A percentile compares a stretch with the other conserved stretches of the same genome.
Evolutionary conservation across 2,329 filamentous ascomycete species (phyloP).

Genomic region (Lachnellula subtilissima): DNA sequence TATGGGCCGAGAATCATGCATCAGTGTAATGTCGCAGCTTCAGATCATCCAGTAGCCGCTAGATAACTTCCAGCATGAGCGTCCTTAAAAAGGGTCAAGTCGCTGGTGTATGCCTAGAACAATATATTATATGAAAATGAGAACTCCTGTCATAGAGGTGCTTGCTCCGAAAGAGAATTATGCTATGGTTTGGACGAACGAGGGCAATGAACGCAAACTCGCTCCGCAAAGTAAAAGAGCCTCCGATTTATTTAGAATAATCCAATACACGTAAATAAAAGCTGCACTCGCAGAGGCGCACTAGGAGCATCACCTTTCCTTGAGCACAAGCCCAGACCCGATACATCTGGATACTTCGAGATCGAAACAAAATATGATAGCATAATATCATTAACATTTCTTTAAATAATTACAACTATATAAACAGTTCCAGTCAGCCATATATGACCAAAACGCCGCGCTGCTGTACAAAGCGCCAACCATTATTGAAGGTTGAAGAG

Average conservation of each 20-base stretch:
- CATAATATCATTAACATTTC: neutral
- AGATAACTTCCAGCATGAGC: neutral
- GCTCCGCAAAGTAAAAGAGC: no score
- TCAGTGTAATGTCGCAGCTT: conserved; percentile 31
- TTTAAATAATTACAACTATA: neutral
- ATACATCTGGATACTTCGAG: neutral
- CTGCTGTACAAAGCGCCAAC: neutral
- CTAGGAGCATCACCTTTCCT: neutral
- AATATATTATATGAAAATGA: no score
- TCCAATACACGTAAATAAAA: neutral
- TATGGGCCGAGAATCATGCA: conserved; percentile 37
- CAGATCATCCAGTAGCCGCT: conserved; percentile 16
- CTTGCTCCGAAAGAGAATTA: no score
- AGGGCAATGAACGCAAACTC: no score
- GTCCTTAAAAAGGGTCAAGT: neutral
- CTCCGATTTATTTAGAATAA: no score
- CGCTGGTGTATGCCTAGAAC: neutral
- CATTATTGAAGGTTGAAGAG: neutral
- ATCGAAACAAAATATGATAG: neutral
- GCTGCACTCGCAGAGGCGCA: neutral
- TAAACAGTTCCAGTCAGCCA: neutral
- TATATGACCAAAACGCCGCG: neutral
- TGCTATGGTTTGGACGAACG: no score
- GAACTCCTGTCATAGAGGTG: no score
- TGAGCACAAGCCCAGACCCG: neutral